These are phyloP conservation scores for Phaffomyces thermotolerans DNA, from an alignment of 805 yeast genomes.

Conservation along the genomic window DNA sequence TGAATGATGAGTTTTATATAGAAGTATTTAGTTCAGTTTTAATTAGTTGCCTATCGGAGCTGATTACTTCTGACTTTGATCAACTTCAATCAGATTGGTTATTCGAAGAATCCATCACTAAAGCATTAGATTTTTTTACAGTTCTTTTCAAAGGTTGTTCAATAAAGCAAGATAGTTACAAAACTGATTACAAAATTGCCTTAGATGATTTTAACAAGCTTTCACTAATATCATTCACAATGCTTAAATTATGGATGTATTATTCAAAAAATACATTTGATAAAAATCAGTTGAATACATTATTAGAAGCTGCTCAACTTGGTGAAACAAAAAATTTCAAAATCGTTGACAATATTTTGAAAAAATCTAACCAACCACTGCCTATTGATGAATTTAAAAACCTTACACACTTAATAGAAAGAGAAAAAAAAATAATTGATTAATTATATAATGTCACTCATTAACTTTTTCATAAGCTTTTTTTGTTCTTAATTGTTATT, in stretches of 20 bases:
- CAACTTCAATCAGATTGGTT: conserved; percentile 8
- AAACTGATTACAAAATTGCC: neutral
- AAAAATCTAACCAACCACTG: neutral
- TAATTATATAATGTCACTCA: neutral
- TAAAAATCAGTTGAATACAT: neutral
- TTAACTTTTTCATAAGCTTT: neutral
- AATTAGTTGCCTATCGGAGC: conserved; percentile 8
- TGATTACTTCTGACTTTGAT: conserved; percentile 12
- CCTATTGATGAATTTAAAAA: neutral
- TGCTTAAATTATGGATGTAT: conserved; percentile 14
- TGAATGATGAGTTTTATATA: conserved; percentile 3
- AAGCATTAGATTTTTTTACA: conserved; percentile 1
- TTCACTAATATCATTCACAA: conserved; percentile 5
- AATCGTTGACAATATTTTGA: neutral
- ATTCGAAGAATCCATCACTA: neutral
- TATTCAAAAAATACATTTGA: conserved; percentile 2
- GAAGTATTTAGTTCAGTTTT: conserved; percentile 6
- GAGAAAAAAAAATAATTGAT: neutral
- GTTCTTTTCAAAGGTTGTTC: conserved; percentile 12
- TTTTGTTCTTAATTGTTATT: neutral
- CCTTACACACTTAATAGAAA: neutral
- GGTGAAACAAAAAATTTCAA: conserved; percentile 10
- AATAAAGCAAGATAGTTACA: no score
- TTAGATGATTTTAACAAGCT: conserved; percentile 11
- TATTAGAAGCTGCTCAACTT: conserved; percentile 6